Base-by-base conservation (phyloP, 164 flowering plant genomes). In the Pachysandra terminalis region DNA sequence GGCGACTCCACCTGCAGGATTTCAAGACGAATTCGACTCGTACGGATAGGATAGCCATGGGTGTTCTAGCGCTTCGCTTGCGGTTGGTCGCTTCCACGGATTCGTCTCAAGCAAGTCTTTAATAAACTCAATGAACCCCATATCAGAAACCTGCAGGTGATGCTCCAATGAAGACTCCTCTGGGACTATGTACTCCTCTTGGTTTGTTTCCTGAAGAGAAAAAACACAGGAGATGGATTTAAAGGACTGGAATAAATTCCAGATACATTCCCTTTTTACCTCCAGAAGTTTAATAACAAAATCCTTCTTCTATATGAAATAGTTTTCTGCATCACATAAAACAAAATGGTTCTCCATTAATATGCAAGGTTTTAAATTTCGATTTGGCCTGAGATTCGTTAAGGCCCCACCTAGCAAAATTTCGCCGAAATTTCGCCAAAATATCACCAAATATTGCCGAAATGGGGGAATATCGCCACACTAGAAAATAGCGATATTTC, bases 21-120 rank as follows among this genome's bases (percentile, higher is more conserved):
- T 55, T 16, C 41, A 7, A 27, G 5, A 37, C 49, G 51, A 28
- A 19, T 3, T 56, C 58, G 56, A 79, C 23, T 75, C 75, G 63
- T 88, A 91, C 1, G 67, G 64, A 65, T 72, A 65, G 17, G 90
- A 83, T 52, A 95, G 86, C 98, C 98, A 92, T 5, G 97, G 93
- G 59, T 95, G 97, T 59, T 79, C 73, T 3, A 95, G 77, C 25
- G 98, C 98, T 56, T 92, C 89, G 32, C 65, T 78, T 25, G 97
- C 98, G 0, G 92, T 83, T 0, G 84, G 92, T 14, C 98, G 90
- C 58, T 83, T 82, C 49, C 68, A 41, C 14, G 98, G 97, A 62
- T 95, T 89, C 40, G 76, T 77, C 80, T 86, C 82, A 25, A 95
- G 96, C 84, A 95, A 76, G 63, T 54, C 65, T 63, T 68, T 81